Evolutionary conservation across 1,284 basidiomycete species (phyloP).

Genomic region (Ustilago loliicola): DNA sequence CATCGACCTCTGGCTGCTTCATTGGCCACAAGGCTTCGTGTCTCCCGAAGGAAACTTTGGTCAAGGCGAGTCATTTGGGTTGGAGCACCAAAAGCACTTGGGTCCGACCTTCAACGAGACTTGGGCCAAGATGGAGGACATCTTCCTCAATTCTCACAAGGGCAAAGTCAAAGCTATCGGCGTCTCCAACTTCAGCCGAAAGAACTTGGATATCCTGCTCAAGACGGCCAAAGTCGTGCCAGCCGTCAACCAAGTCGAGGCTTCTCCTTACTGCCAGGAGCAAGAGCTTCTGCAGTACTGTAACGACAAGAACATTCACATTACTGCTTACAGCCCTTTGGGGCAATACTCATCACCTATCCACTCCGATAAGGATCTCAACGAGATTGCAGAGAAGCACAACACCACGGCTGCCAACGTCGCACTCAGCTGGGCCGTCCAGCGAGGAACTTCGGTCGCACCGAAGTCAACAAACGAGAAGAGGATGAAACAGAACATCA

Average conservation of each 20-base stretch:
- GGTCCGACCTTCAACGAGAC: constrained; percentile 56
- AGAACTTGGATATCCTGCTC: constrained; percentile 54
- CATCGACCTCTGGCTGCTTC: constrained; percentile 72
- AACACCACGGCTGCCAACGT: constrained; percentile 77
- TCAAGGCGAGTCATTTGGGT: constrained; percentile 18
- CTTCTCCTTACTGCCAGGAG: constrained; percentile 70
- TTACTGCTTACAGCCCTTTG: constrained; percentile 86
- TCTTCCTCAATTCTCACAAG: constrained; percentile 59
- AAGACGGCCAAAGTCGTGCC: constrained; percentile 58
- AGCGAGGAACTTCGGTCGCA: constrained; percentile 72
- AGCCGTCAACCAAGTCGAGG: constrained; percentile 63
- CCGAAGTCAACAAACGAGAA: constrained; percentile 74
- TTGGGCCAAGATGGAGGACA: constrained; percentile 65
- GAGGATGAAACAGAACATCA: constrained; percentile 81
- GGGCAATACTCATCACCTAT: constrained; percentile 73
- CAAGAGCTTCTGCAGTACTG: constrained; percentile 79
- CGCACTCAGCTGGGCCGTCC: constrained; percentile 79
- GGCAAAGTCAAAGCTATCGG: constrained; percentile 74
- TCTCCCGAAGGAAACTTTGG: constrained; percentile 13
- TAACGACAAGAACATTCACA: constrained; percentile 78
- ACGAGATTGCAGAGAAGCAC: constrained; percentile 77
- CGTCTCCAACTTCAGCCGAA: constrained; percentile 71
- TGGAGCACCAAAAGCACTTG: constrained; percentile 37
- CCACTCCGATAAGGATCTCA: constrained; percentile 76
- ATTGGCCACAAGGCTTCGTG: constrained; percentile 57